Evolutionary conservation across 2,329 filamentous ascomycete species (phyloP), one percentile per base, ranked within the genome.

Genomic region (Rachicladosporium sp.): DNA sequence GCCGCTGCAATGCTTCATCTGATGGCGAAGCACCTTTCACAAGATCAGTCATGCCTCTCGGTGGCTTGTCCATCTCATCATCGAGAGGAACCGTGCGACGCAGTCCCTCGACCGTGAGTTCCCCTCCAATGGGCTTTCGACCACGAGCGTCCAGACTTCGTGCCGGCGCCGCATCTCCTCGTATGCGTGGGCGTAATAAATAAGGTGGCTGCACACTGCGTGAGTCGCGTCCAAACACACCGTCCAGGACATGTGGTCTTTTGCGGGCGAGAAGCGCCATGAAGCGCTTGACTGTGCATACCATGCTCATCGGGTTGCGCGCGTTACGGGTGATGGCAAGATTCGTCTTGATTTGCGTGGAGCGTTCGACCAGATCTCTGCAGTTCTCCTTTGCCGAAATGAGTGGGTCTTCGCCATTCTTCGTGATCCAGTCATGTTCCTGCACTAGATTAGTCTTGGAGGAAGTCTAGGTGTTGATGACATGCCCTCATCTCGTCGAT

Each of bases 341-440:
- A 51, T 86, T 86, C 55, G 95, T 75, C 62, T 98, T 91, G 41
- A 87, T 78, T 50, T 91, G 83, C 42, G 89, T 96, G 1, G 89
- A 89, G 4, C 79, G 75, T 44, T 87, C 84, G 29, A 96, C 70
- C 10, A 86, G 66, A 47, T 87, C 72, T 8, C 80, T 75, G 33
- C 84, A 93, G 51, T 96, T 98, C 55, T 95, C 88, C 47, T 87
- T 82, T 33, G 76, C 73, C 6, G 85, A 76, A 9, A 96, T 69
- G 10, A 98, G 67, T 44, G 76, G 76, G 58, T 96, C 89, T 6
- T 67, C 72, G 10, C 86, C 88, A 41, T 74, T 64, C 53, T 77
- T 82, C 4, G 89, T 96, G 10, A 98, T 86, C 91, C 91, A 98
- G 0, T 86, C 76, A 57, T 98, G 91, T 51, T 80, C 74, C 89